Percentiles rank a stretch among this genome's conserved stretches.
These are phyloP conservation scores for Tanacetum coccineum DNA, from an alignment of 129 eudicot species.

Conservation along the genomic window DNA sequence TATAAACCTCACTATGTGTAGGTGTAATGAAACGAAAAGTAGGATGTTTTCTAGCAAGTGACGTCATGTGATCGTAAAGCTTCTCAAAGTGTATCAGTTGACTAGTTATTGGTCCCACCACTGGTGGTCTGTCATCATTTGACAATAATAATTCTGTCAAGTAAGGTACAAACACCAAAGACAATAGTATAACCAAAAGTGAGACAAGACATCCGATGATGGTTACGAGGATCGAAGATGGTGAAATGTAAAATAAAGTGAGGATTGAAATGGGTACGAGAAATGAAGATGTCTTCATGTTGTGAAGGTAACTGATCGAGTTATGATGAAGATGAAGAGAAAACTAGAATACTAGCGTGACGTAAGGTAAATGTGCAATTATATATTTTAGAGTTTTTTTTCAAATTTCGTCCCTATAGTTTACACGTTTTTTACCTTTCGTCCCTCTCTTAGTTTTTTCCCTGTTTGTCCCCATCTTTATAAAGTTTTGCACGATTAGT, in stretches of 20 bases:
- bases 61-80: conserved; percentile 42
- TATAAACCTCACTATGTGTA: conserved; percentile 51
- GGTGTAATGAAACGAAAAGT: conserved; percentile 62
- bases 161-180: conserved; percentile 30
- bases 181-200: conserved; percentile 21
- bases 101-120: conserved; percentile 44
- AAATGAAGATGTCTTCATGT: conserved; percentile 7
- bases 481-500: too few species aligned
- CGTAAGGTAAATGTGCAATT: too few species aligned
- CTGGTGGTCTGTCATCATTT: conserved; percentile 44
- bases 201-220: conserved; percentile 18
- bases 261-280: conserved; percentile 15
- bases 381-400: too few species aligned
- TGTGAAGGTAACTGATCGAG: too few species aligned
- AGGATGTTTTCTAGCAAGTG: conserved; percentile 37
- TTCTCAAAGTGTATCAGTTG: conserved; percentile 43
- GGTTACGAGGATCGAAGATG: conserved; percentile 19
- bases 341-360: too few species aligned
- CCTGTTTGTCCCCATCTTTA: too few species aligned
- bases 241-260: conserved; percentile 17
- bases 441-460: too few species aligned
- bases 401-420: too few species aligned
- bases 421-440: too few species aligned
- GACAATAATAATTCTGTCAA: conserved; percentile 18
- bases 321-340: too few species aligned